These are phyloP conservation scores for Phytophthora pinifolia DNA, from an alignment of 352 stramenopile genomes.

Conservation along the genomic window DNA sequence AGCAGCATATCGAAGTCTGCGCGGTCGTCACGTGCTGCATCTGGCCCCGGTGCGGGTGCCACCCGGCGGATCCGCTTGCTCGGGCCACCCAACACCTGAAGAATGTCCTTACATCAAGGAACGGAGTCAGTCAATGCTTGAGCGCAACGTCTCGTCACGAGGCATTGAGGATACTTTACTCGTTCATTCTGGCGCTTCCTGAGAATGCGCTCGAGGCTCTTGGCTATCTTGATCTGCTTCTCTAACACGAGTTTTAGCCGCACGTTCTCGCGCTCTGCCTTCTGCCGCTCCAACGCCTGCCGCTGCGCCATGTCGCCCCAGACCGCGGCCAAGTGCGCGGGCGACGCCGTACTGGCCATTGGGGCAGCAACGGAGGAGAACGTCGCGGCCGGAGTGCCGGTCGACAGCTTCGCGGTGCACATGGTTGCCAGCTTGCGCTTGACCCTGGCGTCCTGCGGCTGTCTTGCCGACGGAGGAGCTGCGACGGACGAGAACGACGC, in stretches of 20 bases:
- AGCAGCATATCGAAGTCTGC: constrained; percentile 35
- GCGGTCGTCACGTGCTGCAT: constrained; percentile 24
- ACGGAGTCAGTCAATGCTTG: constrained; percentile 21
- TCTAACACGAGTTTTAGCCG: constrained; percentile 47
- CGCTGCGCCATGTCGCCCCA: constrained; percentile 49
- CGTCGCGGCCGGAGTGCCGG: constrained; percentile 17
- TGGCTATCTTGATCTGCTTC: constrained; percentile 50
- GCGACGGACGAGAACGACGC: constrained; percentile 34
- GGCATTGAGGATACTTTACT: constrained; percentile 30
- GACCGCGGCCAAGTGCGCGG: constrained; percentile 27
- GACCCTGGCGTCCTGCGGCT: constrained; percentile 14
- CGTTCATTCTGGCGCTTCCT: constrained; percentile 36
- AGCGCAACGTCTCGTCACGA: constrained; percentile 18
- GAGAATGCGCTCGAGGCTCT: constrained; percentile 40
- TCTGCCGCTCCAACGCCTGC: constrained; percentile 38
- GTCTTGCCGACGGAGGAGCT: constrained; percentile 11
- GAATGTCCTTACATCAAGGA: constrained; percentile 27
- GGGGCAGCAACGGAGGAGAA: constrained; percentile 30
- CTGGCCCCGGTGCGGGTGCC: constrained; percentile 12
- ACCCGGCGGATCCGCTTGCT: constrained; percentile 31
- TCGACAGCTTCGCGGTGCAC: constrained; percentile 11
- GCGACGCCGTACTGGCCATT: constrained; percentile 15
- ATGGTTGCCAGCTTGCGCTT: constrained; percentile 15
- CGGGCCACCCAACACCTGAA: constrained; percentile 26
- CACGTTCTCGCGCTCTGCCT: constrained; percentile 49